Percentiles rank a stretch among this genome's conserved stretches.
These are phyloP conservation scores for Paradendryphiella salina DNA, from an alignment of 2,329 filamentous ascomycete species.

Conservation along the genomic window DNA sequence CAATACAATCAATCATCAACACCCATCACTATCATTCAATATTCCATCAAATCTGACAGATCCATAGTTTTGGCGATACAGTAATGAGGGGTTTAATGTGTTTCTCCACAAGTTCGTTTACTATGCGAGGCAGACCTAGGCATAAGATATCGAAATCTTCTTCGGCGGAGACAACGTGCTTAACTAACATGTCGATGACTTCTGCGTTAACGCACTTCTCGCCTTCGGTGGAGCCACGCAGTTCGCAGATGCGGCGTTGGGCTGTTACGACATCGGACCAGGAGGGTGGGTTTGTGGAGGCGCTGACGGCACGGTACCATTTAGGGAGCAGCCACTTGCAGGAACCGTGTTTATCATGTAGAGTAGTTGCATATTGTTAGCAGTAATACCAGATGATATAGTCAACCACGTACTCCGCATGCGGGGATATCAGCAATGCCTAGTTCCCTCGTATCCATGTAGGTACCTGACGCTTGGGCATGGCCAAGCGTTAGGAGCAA, in stretches of 20 bases:
- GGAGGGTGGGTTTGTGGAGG: constrained; percentile 74
- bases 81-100: constrained; percentile 83
- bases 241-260: constrained; percentile 72
- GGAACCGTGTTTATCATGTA: too few relatives aligned
- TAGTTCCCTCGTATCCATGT: too few relatives aligned
- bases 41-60: too few relatives aligned
- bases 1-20: too few relatives aligned
- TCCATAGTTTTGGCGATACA: constrained; percentile 74
- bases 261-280: constrained; percentile 76
- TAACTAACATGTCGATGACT: constrained; percentile 71
- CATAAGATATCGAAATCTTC: constrained; percentile 47
- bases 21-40: too few relatives aligned
- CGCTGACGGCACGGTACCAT: constrained; percentile 83
- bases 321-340: too few relatives aligned
- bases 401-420: too few relatives aligned
- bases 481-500: too few relatives aligned
- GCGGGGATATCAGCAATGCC: too few relatives aligned
- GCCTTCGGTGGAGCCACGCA: constrained; percentile 66
- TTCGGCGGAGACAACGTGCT: constrained; percentile 62
- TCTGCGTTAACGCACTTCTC: constrained; percentile 78
- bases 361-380: too few relatives aligned
- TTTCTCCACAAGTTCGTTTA: constrained; percentile 74
- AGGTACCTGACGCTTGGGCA: too few relatives aligned
- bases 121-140: constrained; percentile 60
- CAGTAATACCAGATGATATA: too few relatives aligned